Percentiles rank a stretch among this genome's conserved stretches.
These are phyloP conservation scores for Cercophora newfieldiana DNA, from an alignment of 495 filamentous ascomycete species.

Conservation along the genomic window DNA sequence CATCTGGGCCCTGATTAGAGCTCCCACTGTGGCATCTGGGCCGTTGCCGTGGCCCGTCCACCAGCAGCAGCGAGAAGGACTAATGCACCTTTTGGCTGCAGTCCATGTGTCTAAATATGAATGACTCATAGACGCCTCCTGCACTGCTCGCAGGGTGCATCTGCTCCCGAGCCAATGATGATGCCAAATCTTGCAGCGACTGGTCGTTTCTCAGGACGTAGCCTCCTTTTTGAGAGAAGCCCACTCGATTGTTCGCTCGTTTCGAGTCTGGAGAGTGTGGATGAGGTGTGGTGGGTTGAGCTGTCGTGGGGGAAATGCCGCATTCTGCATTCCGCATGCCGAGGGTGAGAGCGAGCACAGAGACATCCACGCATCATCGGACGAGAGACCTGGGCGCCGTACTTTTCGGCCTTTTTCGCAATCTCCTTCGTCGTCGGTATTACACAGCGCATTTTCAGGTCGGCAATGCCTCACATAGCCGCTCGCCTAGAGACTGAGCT, in stretches of 20 bases:
- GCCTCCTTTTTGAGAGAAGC: constrained; percentile 15
- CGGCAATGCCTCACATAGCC: constrained; percentile 7
- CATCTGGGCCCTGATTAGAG: neutral
- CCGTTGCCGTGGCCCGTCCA: constrained; percentile 7
- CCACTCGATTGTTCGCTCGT: constrained; percentile 21
- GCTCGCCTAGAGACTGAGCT: constrained; percentile 3
- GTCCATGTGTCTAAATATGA: constrained; percentile 37
- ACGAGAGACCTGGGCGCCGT: neutral
- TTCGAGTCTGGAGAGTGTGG: neutral
- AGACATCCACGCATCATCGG: neutral
- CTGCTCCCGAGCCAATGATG: constrained; percentile 26
- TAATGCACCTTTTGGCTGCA: neutral
- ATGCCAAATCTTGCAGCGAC: constrained; percentile 18
- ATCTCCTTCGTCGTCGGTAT: neutral
- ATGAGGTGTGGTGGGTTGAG: constrained; percentile 5
- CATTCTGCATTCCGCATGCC: neutral
- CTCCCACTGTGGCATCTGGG: constrained; percentile 13
- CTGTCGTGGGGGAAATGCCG: constrained; percentile 22
- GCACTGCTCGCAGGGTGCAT: constrained; percentile 27
- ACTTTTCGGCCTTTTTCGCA: neutral
- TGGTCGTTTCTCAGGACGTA: constrained; percentile 27
- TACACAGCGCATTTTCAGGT: neutral
- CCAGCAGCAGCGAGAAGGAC: constrained; percentile 9
- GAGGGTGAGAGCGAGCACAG: too few species aligned
- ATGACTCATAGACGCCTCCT: constrained; percentile 37